Conservation (phyloP, 441 rosid species). For the Geranium incanum region DNA sequence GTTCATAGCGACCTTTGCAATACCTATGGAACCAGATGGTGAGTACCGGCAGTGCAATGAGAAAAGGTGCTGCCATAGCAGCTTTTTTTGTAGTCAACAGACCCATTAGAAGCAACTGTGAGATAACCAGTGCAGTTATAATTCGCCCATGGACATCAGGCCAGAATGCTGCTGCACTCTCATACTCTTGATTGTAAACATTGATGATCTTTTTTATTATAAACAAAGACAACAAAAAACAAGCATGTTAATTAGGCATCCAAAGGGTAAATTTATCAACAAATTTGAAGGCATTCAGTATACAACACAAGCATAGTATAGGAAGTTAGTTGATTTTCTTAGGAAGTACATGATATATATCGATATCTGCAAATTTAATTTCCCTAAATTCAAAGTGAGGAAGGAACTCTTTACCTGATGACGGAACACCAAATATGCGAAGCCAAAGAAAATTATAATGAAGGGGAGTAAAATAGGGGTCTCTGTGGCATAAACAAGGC, state of each 20-base stretch:
- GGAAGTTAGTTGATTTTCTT: not conserved
- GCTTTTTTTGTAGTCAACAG: constrained; percentile 57
- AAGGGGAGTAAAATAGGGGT: constrained; percentile 85
- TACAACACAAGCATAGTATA: not conserved
- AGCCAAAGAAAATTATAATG: constrained; percentile 66
- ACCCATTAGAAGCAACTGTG: constrained; percentile 75
- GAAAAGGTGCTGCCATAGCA: constrained; percentile 64
- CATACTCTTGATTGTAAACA: constrained; percentile 83
- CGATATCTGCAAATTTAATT: not conserved
- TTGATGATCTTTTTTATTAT: constrained; percentile 68
- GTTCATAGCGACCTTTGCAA: constrained; percentile 57
- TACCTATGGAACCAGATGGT: constrained; percentile 63
- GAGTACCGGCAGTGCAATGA: constrained; percentile 64
- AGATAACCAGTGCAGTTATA: constrained; percentile 55
- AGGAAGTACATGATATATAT: not conserved
- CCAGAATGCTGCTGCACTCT: constrained; percentile 90
- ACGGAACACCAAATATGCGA: constrained; percentile 75
- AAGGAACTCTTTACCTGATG: constrained; percentile 62
- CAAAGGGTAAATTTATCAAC: not conserved
- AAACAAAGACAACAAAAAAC: not conserved
- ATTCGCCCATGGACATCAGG: constrained; percentile 89
- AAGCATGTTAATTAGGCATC: not conserved
- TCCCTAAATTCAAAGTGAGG: not conserved
- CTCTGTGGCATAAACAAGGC: constrained; percentile 79
- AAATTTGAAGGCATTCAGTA: too few species aligned